These are phyloP conservation scores for Acanthochlamys bracteata DNA, from an alignment of 106 monocot genomes.

Conservation along the genomic window DNA sequence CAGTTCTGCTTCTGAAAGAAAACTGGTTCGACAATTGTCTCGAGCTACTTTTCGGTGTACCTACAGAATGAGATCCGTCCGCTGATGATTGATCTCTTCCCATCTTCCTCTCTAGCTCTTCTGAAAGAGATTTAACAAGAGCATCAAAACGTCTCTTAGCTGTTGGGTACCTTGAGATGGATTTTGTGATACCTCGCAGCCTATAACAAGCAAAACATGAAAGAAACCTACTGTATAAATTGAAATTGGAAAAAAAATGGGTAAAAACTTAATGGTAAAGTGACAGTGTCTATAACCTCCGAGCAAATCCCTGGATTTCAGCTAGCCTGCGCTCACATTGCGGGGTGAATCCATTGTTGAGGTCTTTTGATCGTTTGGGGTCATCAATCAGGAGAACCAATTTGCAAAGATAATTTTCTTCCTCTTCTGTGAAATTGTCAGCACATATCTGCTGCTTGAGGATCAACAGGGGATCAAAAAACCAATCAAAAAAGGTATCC, in stretches of 20 bases:
- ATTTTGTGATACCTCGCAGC: conserved; percentile 84
- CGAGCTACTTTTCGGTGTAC: conserved; percentile 24
- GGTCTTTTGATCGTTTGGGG: conserved; percentile 26
- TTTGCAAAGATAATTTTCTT: conserved; percentile 61
- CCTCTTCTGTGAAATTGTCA: conserved; percentile 56
- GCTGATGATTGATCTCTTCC: conserved; percentile 22
- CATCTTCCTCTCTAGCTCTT: conserved; percentile 64
- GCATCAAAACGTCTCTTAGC: conserved; percentile 54
- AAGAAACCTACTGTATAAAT: neutral
- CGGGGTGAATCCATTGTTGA: conserved; percentile 10
- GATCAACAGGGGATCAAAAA: conserved; percentile 84
- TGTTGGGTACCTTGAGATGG: conserved; percentile 86
- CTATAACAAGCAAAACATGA: conserved; percentile 10
- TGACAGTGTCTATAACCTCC: conserved; percentile 54
- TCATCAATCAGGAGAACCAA: conserved; percentile 59
- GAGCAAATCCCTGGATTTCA: conserved; percentile 74
- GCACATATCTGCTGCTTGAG: conserved; percentile 81
- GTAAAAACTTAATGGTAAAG: no score
- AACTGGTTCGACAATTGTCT: conserved; percentile 41
- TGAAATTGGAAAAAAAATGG: neutral
- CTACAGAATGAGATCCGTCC: conserved; percentile 17
- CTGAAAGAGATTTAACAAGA: conserved; percentile 52
- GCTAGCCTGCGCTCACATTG: conserved; percentile 44
- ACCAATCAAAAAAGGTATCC: conserved; percentile 73
- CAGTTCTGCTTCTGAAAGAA: conserved; percentile 32